Base-by-base conservation (phyloP, 331 rosid genomes). In the Rhamnella rubrinervis region DNA sequence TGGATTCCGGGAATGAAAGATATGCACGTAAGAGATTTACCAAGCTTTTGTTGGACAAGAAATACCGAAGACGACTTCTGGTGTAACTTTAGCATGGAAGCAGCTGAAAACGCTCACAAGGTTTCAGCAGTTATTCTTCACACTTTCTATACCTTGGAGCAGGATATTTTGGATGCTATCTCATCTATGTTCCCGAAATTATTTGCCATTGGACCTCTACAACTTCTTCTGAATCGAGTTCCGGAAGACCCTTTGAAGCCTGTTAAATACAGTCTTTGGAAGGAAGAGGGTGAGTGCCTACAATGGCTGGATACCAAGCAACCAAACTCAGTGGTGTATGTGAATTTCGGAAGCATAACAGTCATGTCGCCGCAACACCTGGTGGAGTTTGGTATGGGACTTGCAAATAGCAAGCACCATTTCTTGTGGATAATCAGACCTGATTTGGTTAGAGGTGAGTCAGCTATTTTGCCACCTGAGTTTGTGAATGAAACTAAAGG, bases 321-420 rank as follows among this genome's bases (percentile, higher is more conserved):
- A 15, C 23, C 66, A 1, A 55, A 79, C 35, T 75, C 79, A 0
- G 83, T 79, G 16, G 73, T 69, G 51, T 79, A 79, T 16, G 76
- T 79, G 13, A 79, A 79, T 40, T 79, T 79, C 5, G 84, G 84
- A 31, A 79, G 79, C 72, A 21, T 59, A 14, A 70, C 73, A 4
- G 68, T 74, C 1, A 53, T 75, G 80, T 64, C 84, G 2, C 6
- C 39, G 8, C 63, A 65, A n/a, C 77, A 80, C 18, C 17, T 75
- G 4, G 61, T 9, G 16, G 84, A 80, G 53, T 65, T 74, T 15
- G 77, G 80, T 3, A 69, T 73, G 80, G 80, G 84, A 5, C 71
- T 80, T 8, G 77, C 77, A n/a, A 70, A 74, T 9, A 70, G 80
- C 19, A 57, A 56, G 0, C 20, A 59, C 3, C 8, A 57, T 1